phyloP scores from a whole-genome alignment of 371 early-diverging fungal genomes.

The Thermomucor indicae-seudaticae region DNA sequence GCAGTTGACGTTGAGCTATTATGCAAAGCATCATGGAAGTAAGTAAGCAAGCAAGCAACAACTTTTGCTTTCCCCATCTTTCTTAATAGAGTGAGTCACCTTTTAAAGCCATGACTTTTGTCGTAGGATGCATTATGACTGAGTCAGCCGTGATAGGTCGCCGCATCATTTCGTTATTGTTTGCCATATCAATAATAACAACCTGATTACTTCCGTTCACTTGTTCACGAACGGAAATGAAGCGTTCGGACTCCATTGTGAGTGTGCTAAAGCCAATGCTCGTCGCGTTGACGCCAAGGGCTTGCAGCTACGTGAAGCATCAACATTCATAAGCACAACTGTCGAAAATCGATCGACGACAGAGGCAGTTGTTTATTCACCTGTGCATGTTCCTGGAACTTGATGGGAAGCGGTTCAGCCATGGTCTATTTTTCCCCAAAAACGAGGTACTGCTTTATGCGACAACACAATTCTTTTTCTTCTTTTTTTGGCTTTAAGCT shows the following conservation, averaged over 20 bases:
- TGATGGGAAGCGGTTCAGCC: slow-evolving; percentile 75
- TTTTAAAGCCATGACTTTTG: slow-evolving; percentile 94
- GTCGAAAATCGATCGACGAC: background rate
- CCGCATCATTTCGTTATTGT: slow-evolving; percentile 78
- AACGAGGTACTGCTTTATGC: too few species aligned
- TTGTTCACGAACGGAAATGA: slow-evolving; percentile 94
- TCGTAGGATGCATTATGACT: slow-evolving; percentile 95
- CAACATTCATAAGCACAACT: background rate
- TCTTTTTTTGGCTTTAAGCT: too few species aligned
- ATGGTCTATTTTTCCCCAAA: too few species aligned
- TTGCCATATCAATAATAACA: slow-evolving; percentile 89
- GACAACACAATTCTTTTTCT: too few species aligned
- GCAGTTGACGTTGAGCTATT: slow-evolving; percentile 84
- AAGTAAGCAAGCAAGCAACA: too few species aligned
- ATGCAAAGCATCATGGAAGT: background rate
- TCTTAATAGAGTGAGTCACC: slow-evolving; percentile 40
- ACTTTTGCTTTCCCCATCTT: background rate
- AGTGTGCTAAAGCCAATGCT: slow-evolving; percentile 95
- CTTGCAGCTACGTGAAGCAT: slow-evolving; percentile 67
- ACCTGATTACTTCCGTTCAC: slow-evolving; percentile 85
- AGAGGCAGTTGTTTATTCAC: slow-evolving; percentile 59
- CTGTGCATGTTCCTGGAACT: slow-evolving; percentile 94
- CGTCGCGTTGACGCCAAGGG: slow-evolving; percentile 86
- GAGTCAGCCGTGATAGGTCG: slow-evolving; percentile 97
- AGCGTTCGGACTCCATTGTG: slow-evolving; percentile 97